phyloP scores from a whole-genome alignment of 257 asterid genomes.

The Lavandula angustifolia region DNA sequence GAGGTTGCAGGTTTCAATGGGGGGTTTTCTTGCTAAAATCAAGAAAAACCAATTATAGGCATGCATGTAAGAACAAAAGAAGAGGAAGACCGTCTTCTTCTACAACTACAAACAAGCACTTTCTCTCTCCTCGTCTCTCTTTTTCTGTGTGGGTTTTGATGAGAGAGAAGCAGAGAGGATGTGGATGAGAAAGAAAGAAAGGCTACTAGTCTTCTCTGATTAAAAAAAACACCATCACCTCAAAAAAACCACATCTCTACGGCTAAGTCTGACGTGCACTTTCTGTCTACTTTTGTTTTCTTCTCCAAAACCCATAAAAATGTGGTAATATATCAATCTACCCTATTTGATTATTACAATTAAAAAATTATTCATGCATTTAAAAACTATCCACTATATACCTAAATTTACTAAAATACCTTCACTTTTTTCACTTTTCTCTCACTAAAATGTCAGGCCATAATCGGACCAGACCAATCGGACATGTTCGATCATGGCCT shows the following conservation, averaged over 20 bases:
- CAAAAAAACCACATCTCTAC: slow-evolving; percentile 38
- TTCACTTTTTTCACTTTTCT: too few species aligned
- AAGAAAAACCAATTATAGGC: slow-evolving; percentile 48
- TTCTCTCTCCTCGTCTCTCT: not conserved
- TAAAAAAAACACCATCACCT: slow-evolving; percentile 14
- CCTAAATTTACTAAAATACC: too few species aligned
- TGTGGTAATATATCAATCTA: too few species aligned
- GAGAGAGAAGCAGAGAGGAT: slow-evolving; percentile 44
- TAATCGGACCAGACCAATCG: too few species aligned
- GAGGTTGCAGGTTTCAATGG: not conserved
- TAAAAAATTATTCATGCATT: too few species aligned
- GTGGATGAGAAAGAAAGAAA: slow-evolving; percentile 58
- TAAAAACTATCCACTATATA: too few species aligned
- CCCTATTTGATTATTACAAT: too few species aligned
- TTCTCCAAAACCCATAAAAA: slow-evolving; percentile 30
- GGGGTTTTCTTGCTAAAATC: too few species aligned
- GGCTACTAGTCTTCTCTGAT: slow-evolving; percentile 27
- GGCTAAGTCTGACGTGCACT: slow-evolving; percentile 89
- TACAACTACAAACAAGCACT: too few species aligned
- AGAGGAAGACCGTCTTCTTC: not conserved
- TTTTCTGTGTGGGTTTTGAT: slow-evolving; percentile 13
- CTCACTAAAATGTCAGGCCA: too few species aligned
- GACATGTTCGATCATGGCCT: too few species aligned
- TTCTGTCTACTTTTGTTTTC: slow-evolving; percentile 49
- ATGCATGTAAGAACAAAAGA: slow-evolving; percentile 59